Conservation (phyloP, 1,284 basidiomycete species). For the Neonothopanus nambi region DNA sequence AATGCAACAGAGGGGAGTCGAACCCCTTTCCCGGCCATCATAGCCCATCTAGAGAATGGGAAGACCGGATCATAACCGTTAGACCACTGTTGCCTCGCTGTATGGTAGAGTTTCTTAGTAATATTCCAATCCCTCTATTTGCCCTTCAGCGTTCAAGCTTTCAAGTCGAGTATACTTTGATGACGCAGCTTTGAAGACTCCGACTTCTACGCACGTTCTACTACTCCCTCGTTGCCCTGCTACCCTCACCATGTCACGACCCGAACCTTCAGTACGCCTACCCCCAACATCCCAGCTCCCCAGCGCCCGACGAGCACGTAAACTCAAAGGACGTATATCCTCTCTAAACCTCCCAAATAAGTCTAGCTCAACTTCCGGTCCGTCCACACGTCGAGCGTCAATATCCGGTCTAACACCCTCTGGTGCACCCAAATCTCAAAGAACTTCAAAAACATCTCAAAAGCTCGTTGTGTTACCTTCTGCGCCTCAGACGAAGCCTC, state of each 20-base stretch:
- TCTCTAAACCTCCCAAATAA: slow-evolving; percentile 7
- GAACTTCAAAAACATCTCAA: slow-evolving; percentile 90
- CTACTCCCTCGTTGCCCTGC: no score
- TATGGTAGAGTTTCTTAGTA: no score
- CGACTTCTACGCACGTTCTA: no score
- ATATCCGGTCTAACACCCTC: slow-evolving; percentile 36
- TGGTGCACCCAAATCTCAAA: slow-evolving; percentile 53
- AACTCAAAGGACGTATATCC: slow-evolving; percentile 21
- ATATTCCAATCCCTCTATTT: slow-evolving; percentile 3
- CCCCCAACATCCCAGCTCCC: slow-evolving; percentile 2
- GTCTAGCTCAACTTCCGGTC: neutral
- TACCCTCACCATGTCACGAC: slow-evolving; percentile 3
- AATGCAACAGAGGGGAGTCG: slow-evolving; percentile 13
- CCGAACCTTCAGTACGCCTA: neutral
- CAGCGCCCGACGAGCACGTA: neutral
- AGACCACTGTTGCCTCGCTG: slow-evolving; percentile 9
- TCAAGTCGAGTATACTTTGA: neutral
- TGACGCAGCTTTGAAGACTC: no score
- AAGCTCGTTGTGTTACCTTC: slow-evolving; percentile 91
- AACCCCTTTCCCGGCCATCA: slow-evolving; percentile 13
- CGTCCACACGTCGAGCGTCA: slow-evolving; percentile 22
- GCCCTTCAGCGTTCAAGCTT: no score
- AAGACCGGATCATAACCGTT: slow-evolving; percentile 15
- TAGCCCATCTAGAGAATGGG: no score
- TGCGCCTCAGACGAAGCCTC: slow-evolving; percentile 85